Conservation (phyloP, 78 protist species). For the Dictyostelium citrinum region DNA sequence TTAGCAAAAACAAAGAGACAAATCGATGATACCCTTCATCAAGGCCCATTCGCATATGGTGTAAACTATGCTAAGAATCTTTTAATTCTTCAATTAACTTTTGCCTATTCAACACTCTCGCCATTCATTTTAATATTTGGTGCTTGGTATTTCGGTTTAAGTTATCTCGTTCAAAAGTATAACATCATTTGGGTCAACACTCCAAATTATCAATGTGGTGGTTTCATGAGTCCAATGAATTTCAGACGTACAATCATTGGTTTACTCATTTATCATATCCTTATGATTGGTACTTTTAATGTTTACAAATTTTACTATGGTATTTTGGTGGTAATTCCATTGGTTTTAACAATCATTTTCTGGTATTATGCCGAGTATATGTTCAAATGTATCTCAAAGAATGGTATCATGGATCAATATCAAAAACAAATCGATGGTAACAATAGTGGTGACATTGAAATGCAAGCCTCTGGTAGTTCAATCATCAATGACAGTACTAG, state of each 20-base stretch:
- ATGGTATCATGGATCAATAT: constrained; percentile 42
- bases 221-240: constrained; percentile 1
- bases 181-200: constrained; percentile 67
- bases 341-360: background rate
- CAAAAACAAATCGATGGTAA: background rate
- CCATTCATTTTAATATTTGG: constrained; percentile 78
- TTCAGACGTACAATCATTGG: constrained; percentile 37
- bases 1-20: constrained; percentile 38
- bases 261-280: constrained; percentile 62
- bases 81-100: constrained; percentile 18
- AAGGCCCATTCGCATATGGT: constrained; percentile 16
- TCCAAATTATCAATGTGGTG: constrained; percentile 66
- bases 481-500: background rate
- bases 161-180: constrained; percentile 61
- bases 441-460: background rate
- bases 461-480: background rate
- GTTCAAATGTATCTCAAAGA: constrained; percentile 5
- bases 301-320: constrained; percentile 60
- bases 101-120: constrained; percentile 52
- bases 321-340: constrained; percentile 9
- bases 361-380: background rate
- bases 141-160: constrained; percentile 35
- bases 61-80: constrained; percentile 32
- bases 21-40: constrained; percentile 1
- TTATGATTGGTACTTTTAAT: constrained; percentile 77